Evolutionary conservation across 352 stramenopile genomes (phyloP), one percentile per base, ranked within the genome.

Genomic region (Pythium aphanidermatum): DNA sequence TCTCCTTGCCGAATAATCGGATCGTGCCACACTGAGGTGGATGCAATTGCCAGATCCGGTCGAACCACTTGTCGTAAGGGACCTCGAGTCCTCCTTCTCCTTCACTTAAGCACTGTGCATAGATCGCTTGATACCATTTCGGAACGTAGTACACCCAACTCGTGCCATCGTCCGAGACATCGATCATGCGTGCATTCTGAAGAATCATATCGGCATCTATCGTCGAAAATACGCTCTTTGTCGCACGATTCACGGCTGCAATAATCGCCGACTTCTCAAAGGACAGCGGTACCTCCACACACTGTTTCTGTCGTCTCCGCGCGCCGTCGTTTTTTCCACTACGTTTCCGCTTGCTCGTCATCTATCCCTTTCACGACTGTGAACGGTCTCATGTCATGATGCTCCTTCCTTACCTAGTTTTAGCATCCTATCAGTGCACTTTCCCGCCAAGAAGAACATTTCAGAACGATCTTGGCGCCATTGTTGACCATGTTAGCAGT

Each of bases 61-160:
- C 23, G 25, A 63, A 58, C 55, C 55, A 63, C 0, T 58, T 26
- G 16, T 10, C 13, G 31, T 58, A 63, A 9, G 41, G 1, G 12
- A 6, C 19, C 0, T 43, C 12, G n/a, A n/a, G 30, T 51, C 35
- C 2, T 33, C 14, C 8, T 27, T 16, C 9, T 25, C 26, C 10
- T 2, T 35, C 12, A 3, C 26, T n/a, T n/a, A 46, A 12, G 5
- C 38, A 46, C 3, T 51, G 25, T 0, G 12, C 27, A 11, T 68
- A 74, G 3, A 84, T 43, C 23, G 47, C 48, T 4, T 25, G 31
- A 37, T 83, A 83, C 75, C 75, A 87, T 10, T 48, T 36, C n/a
- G 72, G 75, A 3, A 83, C 66, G 47, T 77, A 55, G 28, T 76
- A 81, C 13, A 87, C 41, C 75, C 75, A 87, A 34, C 75, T 87